phyloP scores from a whole-genome alignment of 345 rosid genomes.

The Zanthoxylum bungeanum region DNA sequence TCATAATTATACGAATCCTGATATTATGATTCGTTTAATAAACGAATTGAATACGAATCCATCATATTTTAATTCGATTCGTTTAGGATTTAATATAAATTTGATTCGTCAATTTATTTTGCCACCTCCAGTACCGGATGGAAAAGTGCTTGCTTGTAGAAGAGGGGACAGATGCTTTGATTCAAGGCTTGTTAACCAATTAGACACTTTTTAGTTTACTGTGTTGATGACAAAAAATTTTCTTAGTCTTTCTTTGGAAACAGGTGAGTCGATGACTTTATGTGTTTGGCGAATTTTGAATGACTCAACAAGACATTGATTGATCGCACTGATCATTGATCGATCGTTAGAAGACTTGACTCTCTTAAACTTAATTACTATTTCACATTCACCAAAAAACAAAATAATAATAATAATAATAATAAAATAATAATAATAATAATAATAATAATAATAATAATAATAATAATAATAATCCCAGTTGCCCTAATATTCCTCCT shows the following conservation, averaged over 20 bases:
- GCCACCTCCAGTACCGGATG: no score
- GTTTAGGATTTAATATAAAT: no score
- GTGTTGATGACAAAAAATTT: conserved; percentile 5
- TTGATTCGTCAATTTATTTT: no score
- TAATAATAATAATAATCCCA: no score
- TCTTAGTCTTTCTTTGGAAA: conserved; percentile 30
- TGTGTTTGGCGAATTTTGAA: conserved; percentile 5
- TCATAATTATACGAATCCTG: no score
- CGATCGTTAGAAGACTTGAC: conserved; percentile 10
- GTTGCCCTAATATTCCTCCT: no score
- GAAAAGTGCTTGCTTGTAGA: conserved; percentile 20
- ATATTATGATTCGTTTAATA: no score
- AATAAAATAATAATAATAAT: no score
- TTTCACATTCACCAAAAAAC: neutral
- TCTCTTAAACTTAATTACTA: neutral
- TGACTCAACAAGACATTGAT: conserved; percentile 11
- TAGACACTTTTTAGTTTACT: conserved; percentile 1
- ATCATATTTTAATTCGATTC: no score
- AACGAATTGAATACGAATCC: no score
- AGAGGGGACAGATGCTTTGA: conserved; percentile 41
- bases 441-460: no score
- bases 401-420: no score
- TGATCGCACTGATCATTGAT: neutral
- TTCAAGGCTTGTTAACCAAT: conserved; percentile 27
- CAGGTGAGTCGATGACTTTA: conserved; percentile 26